Conservation (phyloP, 2,329 filamentous ascomycete species). For the Ploettnerulaceae sp. region DNA sequence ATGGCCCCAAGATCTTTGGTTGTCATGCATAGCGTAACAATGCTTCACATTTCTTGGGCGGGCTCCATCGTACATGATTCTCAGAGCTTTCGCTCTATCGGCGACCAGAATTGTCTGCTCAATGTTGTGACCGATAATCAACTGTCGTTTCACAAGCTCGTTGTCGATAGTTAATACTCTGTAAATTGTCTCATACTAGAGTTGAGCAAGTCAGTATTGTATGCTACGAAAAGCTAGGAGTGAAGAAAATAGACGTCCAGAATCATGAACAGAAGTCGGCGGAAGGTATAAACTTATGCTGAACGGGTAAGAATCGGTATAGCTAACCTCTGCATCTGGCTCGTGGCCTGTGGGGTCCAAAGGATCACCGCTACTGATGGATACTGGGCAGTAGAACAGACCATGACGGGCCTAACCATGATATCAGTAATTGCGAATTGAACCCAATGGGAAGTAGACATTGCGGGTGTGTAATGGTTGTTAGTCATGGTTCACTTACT, state of each 20-base stretch:
- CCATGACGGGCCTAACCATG: conserved; percentile 39
- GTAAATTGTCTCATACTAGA: conserved; percentile 67
- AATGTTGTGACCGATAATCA: conserved; percentile 77
- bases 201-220: neutral
- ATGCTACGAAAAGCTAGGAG: no score
- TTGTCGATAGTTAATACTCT: conserved; percentile 79
- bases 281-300: neutral
- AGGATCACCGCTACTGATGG: conserved; percentile 54
- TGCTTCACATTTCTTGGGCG: conserved; percentile 63
- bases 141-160: conserved; percentile 68
- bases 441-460: neutral
- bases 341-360: conserved; percentile 64
- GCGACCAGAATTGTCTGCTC: conserved; percentile 81
- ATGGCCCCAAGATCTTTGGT: conserved; percentile 53
- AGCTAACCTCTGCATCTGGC: conserved; percentile 62
- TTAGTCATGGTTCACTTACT: conserved; percentile 37
- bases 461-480: no score
- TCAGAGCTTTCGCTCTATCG: conserved; percentile 59
- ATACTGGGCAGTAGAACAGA: conserved; percentile 48
- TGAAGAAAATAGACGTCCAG: no score
- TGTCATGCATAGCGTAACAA: conserved; percentile 66
- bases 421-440: neutral
- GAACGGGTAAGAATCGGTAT: conserved; percentile 64
- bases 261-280: no score
- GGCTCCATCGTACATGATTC: conserved; percentile 60